A percentile compares a stretch with the other conserved stretches of the same genome.
Evolutionary conservation across 768 basidiomycete genomes (phyloP).

Genomic region (Leccinum variicolor): DNA sequence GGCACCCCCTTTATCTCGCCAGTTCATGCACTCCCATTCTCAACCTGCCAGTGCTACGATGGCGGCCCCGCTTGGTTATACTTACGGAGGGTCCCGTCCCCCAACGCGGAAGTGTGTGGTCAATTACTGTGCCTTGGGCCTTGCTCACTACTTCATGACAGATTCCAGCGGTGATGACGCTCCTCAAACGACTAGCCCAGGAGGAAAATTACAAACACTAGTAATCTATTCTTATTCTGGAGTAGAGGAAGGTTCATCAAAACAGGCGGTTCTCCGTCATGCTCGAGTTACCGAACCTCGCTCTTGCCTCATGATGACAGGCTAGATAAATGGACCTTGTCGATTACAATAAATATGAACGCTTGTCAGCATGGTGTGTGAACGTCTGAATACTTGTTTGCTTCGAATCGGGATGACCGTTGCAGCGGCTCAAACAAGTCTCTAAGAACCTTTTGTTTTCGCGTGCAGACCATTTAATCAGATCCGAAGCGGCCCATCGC

Average conservation of each 20-base stretch:
- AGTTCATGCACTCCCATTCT: background rate
- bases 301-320: background rate
- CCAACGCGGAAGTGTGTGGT: background rate
- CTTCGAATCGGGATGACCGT: no score
- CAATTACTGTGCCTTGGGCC: background rate
- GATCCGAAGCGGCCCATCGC: conserved; percentile 75
- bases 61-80: background rate
- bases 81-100: background rate
- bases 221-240: background rate
- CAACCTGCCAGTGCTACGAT: background rate
- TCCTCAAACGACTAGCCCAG: background rate
- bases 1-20: background rate
- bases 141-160: background rate
- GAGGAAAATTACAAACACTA: no score
- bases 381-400: no score
- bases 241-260: no score
- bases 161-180: background rate
- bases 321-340: no score
- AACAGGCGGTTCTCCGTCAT: no score
- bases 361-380: no score
- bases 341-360: no score
- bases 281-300: no score
- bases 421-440: conserved; percentile 34
- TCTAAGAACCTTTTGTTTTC: conserved; percentile 79
- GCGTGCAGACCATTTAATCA: conserved; percentile 73